phyloP scores from a whole-genome alignment of 2,329 filamentous ascomycete genomes.

The Thielaviopsis ethacetica region DNA sequence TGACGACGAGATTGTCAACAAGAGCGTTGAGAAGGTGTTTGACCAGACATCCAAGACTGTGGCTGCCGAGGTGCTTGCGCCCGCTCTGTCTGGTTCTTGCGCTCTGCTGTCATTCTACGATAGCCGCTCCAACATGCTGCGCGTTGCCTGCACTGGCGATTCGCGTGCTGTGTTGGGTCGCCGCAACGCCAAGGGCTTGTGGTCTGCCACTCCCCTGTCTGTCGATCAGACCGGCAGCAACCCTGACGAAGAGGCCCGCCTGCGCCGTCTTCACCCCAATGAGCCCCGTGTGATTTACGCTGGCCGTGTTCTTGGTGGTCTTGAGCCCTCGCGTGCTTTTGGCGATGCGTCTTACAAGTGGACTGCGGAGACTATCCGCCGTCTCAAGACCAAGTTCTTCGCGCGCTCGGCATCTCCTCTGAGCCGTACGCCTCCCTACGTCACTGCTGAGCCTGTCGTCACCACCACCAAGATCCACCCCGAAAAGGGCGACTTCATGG shows the following conservation, averaged over 20 bases:
- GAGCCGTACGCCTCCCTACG: slow-evolving; percentile 85
- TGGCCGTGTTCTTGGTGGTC: slow-evolving; percentile 75
- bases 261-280: slow-evolving; percentile 74
- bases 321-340: slow-evolving; percentile 88
- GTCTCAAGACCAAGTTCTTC: slow-evolving; percentile 75
- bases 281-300: slow-evolving; percentile 79
- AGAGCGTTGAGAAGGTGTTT: slow-evolving; percentile 79
- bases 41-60: slow-evolving; percentile 79
- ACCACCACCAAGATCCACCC: slow-evolving; percentile 87
- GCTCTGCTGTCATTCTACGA: slow-evolving; percentile 95
- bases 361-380: slow-evolving; percentile 68
- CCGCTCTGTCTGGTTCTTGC: slow-evolving; percentile 91
- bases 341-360: slow-evolving; percentile 97
- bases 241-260: slow-evolving; percentile 62
- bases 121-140: slow-evolving; percentile 64
- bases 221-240: slow-evolving; percentile 90
- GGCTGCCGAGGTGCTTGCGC: slow-evolving; percentile 80
- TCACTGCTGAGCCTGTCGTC: slow-evolving; percentile 87
- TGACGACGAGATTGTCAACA: slow-evolving; percentile 87
- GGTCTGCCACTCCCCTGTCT: slow-evolving; percentile 78
- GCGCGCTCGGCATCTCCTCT: slow-evolving; percentile 60
- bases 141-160: slow-evolving; percentile 92
- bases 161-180: slow-evolving; percentile 88
- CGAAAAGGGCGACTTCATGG: slow-evolving; percentile 81
- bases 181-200: slow-evolving; percentile 63